phyloP scores from a whole-genome alignment of 495 filamentous ascomycete species.

The Penicillium alfredii region DNA sequence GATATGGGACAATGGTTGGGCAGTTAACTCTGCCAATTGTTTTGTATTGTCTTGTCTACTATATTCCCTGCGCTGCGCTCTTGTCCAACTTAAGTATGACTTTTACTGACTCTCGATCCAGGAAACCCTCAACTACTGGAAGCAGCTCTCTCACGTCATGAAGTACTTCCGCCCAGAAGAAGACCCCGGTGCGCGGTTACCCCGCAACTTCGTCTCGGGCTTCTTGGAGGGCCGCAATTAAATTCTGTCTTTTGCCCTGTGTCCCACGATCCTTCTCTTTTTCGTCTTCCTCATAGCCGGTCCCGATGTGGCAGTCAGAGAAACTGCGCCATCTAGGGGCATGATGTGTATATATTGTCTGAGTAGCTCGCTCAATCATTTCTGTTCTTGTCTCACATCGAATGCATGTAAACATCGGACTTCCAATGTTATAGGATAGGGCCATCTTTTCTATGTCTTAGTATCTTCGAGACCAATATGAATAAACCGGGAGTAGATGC shows the following conservation, averaged over 20 bases:
- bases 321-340: constrained; percentile 24
- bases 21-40: background rate
- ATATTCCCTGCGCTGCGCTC: too few species aligned
- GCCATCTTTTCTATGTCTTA: constrained; percentile 1
- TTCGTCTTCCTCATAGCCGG: constrained; percentile 21
- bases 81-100: too few species aligned
- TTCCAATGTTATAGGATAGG: background rate
- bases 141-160: constrained; percentile 91
- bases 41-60: background rate
- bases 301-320: constrained; percentile 19
- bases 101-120: constrained; percentile 29
- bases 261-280: constrained; percentile 14
- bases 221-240: constrained; percentile 72
- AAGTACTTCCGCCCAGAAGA: constrained; percentile 94
- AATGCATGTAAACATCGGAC: background rate
- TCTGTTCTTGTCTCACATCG: constrained; percentile 1
- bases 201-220: constrained; percentile 80
- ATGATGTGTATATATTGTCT: constrained; percentile 42
- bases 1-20: background rate
- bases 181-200: constrained; percentile 69
- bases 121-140: constrained; percentile 99
- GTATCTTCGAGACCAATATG: too few species aligned
- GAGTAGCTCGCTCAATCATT: constrained; percentile 28
- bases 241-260: constrained; percentile 14
- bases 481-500: too few species aligned